Conservation (phyloP, 805 yeast species). For the Ogataea degrootiae region DNA sequence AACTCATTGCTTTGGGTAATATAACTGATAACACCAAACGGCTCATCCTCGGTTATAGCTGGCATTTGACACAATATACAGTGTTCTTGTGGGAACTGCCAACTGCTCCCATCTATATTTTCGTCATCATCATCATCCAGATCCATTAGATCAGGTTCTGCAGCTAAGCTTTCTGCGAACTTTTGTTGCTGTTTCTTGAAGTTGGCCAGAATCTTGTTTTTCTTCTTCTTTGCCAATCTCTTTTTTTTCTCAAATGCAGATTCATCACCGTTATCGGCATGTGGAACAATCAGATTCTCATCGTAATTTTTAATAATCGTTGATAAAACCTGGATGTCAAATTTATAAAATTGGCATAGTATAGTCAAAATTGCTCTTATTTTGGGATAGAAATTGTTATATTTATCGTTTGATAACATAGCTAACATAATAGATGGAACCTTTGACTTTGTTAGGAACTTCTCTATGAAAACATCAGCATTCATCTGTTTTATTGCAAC, state of each 20-base stretch:
- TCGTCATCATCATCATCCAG: slow-evolving; percentile 39
- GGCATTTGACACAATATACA: slow-evolving; percentile 84
- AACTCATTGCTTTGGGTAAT: slow-evolving; percentile 55
- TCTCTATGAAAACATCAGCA: slow-evolving; percentile 16
- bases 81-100: slow-evolving; percentile 70
- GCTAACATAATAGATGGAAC: slow-evolving; percentile 31
- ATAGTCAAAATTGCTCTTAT: slow-evolving; percentile 48
- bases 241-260: slow-evolving; percentile 55
- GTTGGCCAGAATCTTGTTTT: slow-evolving; percentile 67
- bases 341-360: slow-evolving; percentile 5
- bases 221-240: slow-evolving; percentile 63
- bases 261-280: slow-evolving; percentile 21
- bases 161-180: slow-evolving; percentile 51
- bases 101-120: slow-evolving; percentile 35
- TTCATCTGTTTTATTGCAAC: slow-evolving; percentile 44
- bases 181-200: slow-evolving; percentile 73
- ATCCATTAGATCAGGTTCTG: slow-evolving; percentile 31
- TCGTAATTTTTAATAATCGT: slow-evolving; percentile 36
- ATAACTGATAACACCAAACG: slow-evolving; percentile 71
- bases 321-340: slow-evolving; percentile 26
- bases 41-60: slow-evolving; percentile 48
- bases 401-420: slow-evolving; percentile 38
- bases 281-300: slow-evolving; percentile 4
- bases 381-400: slow-evolving; percentile 43
- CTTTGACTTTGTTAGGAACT: slow-evolving; percentile 8